Evolutionary conservation across 257 asterid species (phyloP).

Genomic region (Galeopsis tetrahit): DNA sequence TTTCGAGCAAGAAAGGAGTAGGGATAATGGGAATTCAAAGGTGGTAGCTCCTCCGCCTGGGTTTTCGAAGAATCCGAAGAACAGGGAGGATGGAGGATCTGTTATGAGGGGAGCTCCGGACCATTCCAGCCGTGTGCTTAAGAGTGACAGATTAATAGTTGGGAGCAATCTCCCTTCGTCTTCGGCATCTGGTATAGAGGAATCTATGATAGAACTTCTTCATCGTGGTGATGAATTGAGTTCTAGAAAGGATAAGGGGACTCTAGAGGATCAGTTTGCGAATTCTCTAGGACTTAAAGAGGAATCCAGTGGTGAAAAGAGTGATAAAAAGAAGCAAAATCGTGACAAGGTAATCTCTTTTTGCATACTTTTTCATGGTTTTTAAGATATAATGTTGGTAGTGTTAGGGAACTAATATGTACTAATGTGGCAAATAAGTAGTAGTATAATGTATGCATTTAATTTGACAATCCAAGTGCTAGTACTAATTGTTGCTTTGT

Average conservation of each 20-base stretch:
- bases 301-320: conserved; percentile 51
- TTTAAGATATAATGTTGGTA: too few relatives aligned
- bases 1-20: conserved; percentile 39
- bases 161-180: conserved; percentile 48
- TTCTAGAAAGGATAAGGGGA: conserved; percentile 29
- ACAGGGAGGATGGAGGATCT: conserved; percentile 33
- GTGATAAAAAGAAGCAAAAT: conserved; percentile 51
- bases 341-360: conserved; percentile 70
- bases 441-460: conserved; percentile 18
- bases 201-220: conserved; percentile 44
- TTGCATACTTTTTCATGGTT: conserved; percentile 13
- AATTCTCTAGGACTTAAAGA: conserved; percentile 58
- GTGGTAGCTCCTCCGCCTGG: conserved; percentile 57
- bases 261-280: conserved; percentile 54
- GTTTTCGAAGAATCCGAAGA: conserved; percentile 45
- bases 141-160: conserved; percentile 30
- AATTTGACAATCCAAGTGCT: neutral
- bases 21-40: conserved; percentile 40
- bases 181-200: conserved; percentile 48
- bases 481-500: neutral
- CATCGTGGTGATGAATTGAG: conserved; percentile 37
- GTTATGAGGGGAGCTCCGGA: conserved; percentile 42
- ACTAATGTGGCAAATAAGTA: conserved; percentile 11
- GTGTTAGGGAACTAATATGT: conserved; percentile 11
- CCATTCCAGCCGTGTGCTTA: conserved; percentile 34